phyloP scores from a whole-genome alignment of 2,329 filamentous ascomycete species.

The Trichoderma sp. region DNA sequence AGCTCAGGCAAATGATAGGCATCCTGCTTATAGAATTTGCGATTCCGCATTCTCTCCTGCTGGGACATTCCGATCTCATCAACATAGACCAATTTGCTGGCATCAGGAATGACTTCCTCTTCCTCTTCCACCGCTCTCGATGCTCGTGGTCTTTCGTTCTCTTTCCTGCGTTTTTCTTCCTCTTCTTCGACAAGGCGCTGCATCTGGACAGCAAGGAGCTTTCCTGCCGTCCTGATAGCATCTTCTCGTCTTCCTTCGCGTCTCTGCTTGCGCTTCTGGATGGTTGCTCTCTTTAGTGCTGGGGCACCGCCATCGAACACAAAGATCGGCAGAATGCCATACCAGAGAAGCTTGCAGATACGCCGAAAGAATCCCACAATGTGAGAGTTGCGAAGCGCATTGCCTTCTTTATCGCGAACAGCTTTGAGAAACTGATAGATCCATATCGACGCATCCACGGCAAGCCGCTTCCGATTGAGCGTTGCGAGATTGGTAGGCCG shows the following conservation, averaged over 20 bases:
- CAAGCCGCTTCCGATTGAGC: conserved; percentile 92
- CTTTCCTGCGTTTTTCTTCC: conserved; percentile 62
- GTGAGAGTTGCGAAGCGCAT: conserved; percentile 93
- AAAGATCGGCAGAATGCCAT: conserved; percentile 94
- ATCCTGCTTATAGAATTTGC: conserved; percentile 88
- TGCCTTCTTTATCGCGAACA: conserved; percentile 96
- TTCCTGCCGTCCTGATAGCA: conserved; percentile 88
- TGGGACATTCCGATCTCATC: conserved; percentile 85
- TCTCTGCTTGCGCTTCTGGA: conserved; percentile 74
- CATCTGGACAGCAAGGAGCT: conserved; percentile 91
- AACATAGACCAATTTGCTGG: conserved; percentile 78
- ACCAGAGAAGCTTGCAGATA: conserved; percentile 96
- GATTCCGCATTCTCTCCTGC: conserved; percentile 72
- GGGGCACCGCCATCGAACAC: conserved; percentile 98
- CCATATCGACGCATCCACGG: conserved; percentile 98
- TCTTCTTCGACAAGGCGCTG: conserved; percentile 88
- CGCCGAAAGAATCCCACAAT: conserved; percentile 97
- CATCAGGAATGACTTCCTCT: conserved; percentile 66
- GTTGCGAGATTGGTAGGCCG: conserved; percentile 95
- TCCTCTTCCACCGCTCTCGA: conserved; percentile 46
- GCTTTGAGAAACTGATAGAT: conserved; percentile 99
- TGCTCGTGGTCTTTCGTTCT: conserved; percentile 50
- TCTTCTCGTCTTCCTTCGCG: conserved; percentile 90
- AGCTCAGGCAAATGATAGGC: conserved; percentile 93
- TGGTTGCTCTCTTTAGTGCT: conserved; percentile 86